Evolutionary conservation across 148 eudicot species (phyloP).

Genomic region (Vaccinium vitisidaea): DNA sequence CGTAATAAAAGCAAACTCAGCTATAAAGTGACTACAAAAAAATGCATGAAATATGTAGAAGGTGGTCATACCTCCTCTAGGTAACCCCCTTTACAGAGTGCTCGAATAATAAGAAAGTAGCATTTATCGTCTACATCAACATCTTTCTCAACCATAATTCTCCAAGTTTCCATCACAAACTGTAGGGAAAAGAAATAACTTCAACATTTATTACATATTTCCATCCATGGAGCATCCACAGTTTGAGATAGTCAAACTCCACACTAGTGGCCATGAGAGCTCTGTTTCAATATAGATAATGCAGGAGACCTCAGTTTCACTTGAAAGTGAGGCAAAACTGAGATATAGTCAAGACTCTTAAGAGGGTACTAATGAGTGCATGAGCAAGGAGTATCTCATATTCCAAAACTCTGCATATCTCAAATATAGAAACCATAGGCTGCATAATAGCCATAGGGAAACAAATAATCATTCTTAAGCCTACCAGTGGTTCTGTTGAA

Average conservation of each 20-base stretch:
- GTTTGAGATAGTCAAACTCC: background rate
- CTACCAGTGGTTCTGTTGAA: conserved; percentile 78
- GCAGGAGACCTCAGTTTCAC: conserved; percentile 2
- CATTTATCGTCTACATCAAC: conserved; percentile 45
- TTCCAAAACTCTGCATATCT: background rate
- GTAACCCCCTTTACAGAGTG: conserved; percentile 83
- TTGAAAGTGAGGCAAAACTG: background rate
- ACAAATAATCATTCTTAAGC: conserved; percentile 9
- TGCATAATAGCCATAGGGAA: background rate
- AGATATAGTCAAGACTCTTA: background rate
- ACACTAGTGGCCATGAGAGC: background rate
- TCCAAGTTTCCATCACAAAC: conserved; percentile 90
- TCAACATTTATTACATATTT: conserved; percentile 14
- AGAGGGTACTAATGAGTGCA: background rate
- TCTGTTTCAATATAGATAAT: background rate
- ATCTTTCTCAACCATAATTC: conserved; percentile 53
- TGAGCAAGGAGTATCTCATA: background rate
- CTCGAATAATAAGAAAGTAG: conserved; percentile 48
- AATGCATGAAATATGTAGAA: background rate
- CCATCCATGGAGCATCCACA: conserved; percentile 1
- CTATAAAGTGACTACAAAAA: background rate
- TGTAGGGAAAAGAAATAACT: conserved; percentile 32
- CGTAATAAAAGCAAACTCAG: background rate
- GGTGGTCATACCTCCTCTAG: conserved; percentile 63
- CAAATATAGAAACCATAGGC: background rate